Evolutionary conservation across 192 early-diverging fungal genomes (phyloP), one percentile per base, ranked within the genome.

Genomic region (Coemansia sp.): DNA sequence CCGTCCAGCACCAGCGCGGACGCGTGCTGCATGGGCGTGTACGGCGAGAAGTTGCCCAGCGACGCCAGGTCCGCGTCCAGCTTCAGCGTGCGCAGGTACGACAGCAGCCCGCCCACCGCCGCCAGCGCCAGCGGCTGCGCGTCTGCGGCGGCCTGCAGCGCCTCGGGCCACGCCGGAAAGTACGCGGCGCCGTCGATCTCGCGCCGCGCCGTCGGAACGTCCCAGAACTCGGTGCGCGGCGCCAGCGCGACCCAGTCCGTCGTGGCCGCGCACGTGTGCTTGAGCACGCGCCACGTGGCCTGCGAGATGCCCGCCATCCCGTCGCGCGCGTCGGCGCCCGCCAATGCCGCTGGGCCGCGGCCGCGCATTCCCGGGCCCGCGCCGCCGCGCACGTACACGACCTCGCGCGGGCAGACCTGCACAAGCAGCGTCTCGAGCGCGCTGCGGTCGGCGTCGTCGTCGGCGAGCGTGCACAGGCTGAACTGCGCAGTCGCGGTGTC

Each of bases 401-500:
- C 63, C 67, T 99, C 97, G 23, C 84, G 85, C 8, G 97, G 97
- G 62, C 89, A 91, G 11, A 95, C 67, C 76, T 99, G 97, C 62
- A 92, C 86, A 14, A 98, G 80, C 47, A 99, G 71, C 0, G 97
- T 99, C 60, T 97, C 94, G n/a, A 99, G 83, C 28, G 82, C 82
- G 8, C 94, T 94, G 28, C 95, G 82, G 64, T 94, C 85, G 18
- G 83, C 71, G 65, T 98, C 97, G 67, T 99, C 97, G 21, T 84
- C 67, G 44, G 90, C 91, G 6, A 80, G 79, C 2, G 67, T 65
- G 43, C 87, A 85, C 43, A 97, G 31, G 49, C 86, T 86, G 70
- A 99, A 96, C 67, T 94, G 89, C 10, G 93, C 94, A 0, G 94
- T 99, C 0, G 95, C 81, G 0, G 95, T 95, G 61, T 99, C 97